Percentiles rank a stretch among this genome's conserved stretches.
Conservation (phyloP, 2,329 filamentous ascomycete species). For the Ophiocordyceps camponoti-floridani region DNA sequence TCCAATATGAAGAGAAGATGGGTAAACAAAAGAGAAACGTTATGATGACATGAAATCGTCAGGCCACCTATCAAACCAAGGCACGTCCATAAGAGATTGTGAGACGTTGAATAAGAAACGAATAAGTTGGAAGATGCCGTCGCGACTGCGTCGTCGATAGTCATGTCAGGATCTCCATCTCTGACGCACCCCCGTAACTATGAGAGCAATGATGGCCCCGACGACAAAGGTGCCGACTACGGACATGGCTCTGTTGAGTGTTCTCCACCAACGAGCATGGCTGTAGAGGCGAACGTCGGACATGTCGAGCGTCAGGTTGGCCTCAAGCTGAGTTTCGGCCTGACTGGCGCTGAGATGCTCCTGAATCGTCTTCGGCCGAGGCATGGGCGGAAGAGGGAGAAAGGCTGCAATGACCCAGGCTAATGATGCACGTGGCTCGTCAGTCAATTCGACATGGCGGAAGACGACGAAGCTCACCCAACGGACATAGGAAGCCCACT, state of each 20-base stretch:
- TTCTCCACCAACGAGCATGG: constrained; percentile 41
- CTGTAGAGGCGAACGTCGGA: constrained; percentile 28
- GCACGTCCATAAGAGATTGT: background rate
- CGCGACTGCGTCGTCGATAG: background rate
- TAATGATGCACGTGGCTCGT: constrained; percentile 11
- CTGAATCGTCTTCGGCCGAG: constrained; percentile 33
- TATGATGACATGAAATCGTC: background rate
- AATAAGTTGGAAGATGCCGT: background rate
- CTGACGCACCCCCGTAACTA: constrained; percentile 31
- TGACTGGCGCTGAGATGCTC: constrained; percentile 20
- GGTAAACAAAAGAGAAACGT: background rate
- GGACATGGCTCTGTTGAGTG: constrained; percentile 40
- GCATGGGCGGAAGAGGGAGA: constrained; percentile 48
- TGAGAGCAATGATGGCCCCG: constrained; percentile 30
- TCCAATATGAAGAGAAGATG: background rate
- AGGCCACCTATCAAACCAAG: background rate
- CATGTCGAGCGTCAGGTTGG: constrained; percentile 15
- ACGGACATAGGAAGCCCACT: constrained; percentile 59
- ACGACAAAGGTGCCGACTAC: constrained; percentile 35
- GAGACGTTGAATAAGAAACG: no score
- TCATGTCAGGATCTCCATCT: constrained; percentile 20
- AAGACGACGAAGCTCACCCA: constrained; percentile 28
- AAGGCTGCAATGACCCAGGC: constrained; percentile 70
- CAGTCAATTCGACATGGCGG: background rate
- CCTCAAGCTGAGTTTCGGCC: constrained; percentile 17